phyloP scores from a whole-genome alignment of 129 eudicot species.

The Flaveria brownii region DNA sequence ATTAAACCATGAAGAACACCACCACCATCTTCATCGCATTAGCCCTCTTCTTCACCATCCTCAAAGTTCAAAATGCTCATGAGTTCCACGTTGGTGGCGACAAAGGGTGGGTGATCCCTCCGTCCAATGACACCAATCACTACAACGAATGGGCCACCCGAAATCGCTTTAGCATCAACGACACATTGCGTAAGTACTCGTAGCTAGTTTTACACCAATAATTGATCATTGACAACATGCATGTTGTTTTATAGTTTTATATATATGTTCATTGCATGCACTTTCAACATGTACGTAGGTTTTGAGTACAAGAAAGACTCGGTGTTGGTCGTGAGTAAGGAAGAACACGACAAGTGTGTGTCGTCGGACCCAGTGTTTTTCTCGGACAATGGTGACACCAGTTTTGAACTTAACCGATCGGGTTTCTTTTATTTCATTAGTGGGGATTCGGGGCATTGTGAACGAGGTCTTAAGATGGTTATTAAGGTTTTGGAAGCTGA shows the following conservation, averaged over 20 bases:
- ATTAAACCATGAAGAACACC: constrained; percentile 23
- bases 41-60: constrained; percentile 20
- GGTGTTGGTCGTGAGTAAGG: constrained; percentile 60
- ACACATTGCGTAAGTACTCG: constrained; percentile 63
- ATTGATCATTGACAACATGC: too few relatives aligned
- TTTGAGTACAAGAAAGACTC: constrained; percentile 73
- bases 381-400: constrained; percentile 62
- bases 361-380: constrained; percentile 51
- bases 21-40: constrained; percentile 24
- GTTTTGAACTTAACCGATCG: constrained; percentile 38
- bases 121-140: constrained; percentile 36
- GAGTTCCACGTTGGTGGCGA: constrained; percentile 60
- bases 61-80: constrained; percentile 29
- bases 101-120: constrained; percentile 62
- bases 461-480: constrained; percentile 68
- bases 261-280: too few relatives aligned
- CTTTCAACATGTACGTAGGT: constrained; percentile 30
- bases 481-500: constrained; percentile 62
- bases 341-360: constrained; percentile 64
- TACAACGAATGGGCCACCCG: constrained; percentile 66
- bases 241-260: too few relatives aligned
- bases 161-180: constrained; percentile 62
- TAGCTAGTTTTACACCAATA: too few relatives aligned
- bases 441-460: constrained; percentile 65
- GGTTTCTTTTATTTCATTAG: constrained; percentile 79